Percentiles rank a stretch among this genome's conserved stretches.
Conservation (phyloP, 352 stramenopile species). For the Pythium sukuiense region DNA sequence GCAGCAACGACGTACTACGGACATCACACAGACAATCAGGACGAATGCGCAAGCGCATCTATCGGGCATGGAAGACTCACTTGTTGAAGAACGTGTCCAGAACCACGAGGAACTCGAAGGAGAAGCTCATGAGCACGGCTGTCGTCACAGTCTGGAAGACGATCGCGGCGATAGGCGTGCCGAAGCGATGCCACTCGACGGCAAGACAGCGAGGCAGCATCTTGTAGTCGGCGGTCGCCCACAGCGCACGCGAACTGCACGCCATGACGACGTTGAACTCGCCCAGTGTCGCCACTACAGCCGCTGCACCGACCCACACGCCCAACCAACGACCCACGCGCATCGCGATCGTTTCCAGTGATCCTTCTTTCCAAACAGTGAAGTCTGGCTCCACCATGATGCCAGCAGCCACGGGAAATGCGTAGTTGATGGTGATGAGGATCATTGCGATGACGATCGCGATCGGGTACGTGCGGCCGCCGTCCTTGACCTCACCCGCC, state of each 20-base stretch:
- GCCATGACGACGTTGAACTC: constrained; percentile 90
- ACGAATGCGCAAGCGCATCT: background rate
- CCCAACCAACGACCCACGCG: constrained; percentile 68
- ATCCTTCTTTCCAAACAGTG: constrained; percentile 68
- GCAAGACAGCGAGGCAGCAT: constrained; percentile 72
- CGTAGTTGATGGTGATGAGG: constrained; percentile 86
- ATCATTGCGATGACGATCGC: constrained; percentile 79
- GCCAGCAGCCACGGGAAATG: constrained; percentile 75
- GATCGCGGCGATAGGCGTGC: constrained; percentile 74
- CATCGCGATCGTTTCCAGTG: constrained; percentile 78
- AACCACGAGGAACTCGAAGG: constrained; percentile 79
- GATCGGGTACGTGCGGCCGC: constrained; percentile 77
- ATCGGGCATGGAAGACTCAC: constrained; percentile 35
- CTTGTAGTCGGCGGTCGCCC: constrained; percentile 82
- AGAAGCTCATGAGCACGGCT: constrained; percentile 82
- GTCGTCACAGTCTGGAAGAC: constrained; percentile 77
- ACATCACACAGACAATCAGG: constrained; percentile 27
- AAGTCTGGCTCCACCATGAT: constrained; percentile 81
- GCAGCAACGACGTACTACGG: constrained; percentile 55
- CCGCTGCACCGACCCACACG: constrained; percentile 76
- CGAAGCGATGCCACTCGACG: constrained; percentile 72
- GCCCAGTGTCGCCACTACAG: constrained; percentile 74
- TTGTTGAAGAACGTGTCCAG: constrained; percentile 90
- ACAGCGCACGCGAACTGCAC: constrained; percentile 77
- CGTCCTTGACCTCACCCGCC: constrained; percentile 84